Percentiles rank a stretch among this genome's conserved stretches.
These are phyloP conservation scores for Xylariaceae sp. DNA, from an alignment of 2,329 filamentous ascomycete genomes.

Conservation along the genomic window DNA sequence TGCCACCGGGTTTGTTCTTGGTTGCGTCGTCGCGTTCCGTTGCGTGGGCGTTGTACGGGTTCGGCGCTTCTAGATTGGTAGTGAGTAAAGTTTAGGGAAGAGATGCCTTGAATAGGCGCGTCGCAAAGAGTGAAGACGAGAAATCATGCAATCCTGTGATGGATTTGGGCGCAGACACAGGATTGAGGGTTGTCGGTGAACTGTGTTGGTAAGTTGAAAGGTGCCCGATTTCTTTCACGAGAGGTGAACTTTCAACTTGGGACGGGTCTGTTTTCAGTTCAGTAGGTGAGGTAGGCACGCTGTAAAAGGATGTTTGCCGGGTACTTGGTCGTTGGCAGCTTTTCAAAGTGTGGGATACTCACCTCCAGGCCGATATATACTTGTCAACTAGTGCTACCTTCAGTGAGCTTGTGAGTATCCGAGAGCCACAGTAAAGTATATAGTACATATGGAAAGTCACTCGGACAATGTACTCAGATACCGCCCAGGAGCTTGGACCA, in stretches of 20 bases:
- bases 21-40: neutral
- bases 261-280: constrained; percentile 30
- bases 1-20: neutral
- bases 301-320: neutral
- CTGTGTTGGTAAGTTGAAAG: neutral
- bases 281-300: constrained; percentile 23
- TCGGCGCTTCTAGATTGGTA: neutral
- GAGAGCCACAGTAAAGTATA: neutral
- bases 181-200: neutral
- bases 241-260: neutral
- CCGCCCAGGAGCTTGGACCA: constrained; percentile 12
- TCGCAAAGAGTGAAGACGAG: constrained; percentile 7
- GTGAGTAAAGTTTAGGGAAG: constrained; percentile 1
- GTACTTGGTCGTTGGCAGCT: too few relatives aligned
- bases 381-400: too few relatives aligned
- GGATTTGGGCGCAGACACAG: neutral
- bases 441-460: neutral
- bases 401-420: neutral
- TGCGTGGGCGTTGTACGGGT: neutral
- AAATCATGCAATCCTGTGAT: neutral
- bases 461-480: too few relatives aligned
- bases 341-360: too few relatives aligned
- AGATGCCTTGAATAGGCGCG: neutral
- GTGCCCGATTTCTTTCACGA: constrained; percentile 17
- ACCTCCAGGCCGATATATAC: too few relatives aligned